Percentiles rank a stretch among this genome's conserved stretches.
Conservation (phyloP, 345 rosid species). For the Moricandia arvensis region DNA sequence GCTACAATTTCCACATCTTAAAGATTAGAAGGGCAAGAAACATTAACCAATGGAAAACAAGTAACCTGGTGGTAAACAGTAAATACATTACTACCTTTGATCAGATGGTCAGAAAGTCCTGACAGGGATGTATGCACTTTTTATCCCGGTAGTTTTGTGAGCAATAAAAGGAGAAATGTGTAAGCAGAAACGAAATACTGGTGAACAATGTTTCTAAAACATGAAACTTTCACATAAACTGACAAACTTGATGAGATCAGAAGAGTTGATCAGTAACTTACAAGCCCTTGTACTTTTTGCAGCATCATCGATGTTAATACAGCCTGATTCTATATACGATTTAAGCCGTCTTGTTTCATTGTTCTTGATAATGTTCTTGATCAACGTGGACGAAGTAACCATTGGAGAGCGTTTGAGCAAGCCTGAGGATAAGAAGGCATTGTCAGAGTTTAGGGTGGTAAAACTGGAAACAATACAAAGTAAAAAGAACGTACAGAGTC, state of each 20-base stretch:
- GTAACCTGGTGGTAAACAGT: background rate
- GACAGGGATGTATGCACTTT: constrained; percentile 54
- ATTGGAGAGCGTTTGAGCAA: constrained; percentile 63
- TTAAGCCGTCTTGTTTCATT: constrained; percentile 61
- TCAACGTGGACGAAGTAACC: constrained; percentile 45
- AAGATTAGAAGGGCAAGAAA: background rate
- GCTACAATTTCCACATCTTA: constrained; percentile 44
- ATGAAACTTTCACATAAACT: background rate
- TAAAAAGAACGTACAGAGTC: constrained; percentile 43
- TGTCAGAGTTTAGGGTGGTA: background rate
- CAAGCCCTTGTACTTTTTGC: constrained; percentile 58
- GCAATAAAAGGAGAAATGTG: background rate
- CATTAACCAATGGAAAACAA: background rate
- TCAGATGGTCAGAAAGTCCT: constrained; percentile 57
- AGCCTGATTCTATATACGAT: constrained; percentile 62
- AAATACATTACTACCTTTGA: constrained; percentile 51
- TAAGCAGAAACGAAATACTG: background rate
- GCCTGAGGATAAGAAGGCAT: constrained; percentile 36
- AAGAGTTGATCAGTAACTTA: constrained; percentile 36
- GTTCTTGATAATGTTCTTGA: constrained; percentile 50
- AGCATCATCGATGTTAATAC: constrained; percentile 46
- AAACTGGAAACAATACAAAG: background rate
- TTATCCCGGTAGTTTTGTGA: constrained; percentile 3
- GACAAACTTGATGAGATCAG: background rate
- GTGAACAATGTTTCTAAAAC: background rate